Evolutionary conservation across 1,139 yeast species (phyloP).

Genomic region (Hyphopichia wangnamkhiaoensis): DNA sequence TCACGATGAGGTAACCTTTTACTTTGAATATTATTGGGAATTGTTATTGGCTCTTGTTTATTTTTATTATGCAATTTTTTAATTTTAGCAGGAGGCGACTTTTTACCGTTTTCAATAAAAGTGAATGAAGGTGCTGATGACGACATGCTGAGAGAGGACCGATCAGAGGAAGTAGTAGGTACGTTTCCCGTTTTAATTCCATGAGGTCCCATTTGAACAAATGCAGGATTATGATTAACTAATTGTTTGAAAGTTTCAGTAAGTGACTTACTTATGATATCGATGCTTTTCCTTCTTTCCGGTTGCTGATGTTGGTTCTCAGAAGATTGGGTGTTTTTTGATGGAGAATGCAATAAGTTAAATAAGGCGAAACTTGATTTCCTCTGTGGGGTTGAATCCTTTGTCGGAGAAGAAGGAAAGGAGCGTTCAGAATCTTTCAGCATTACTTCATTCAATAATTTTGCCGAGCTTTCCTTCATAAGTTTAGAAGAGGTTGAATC

Average conservation of each 20-base stretch:
- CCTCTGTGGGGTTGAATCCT: background rate
- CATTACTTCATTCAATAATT: slow-evolving; percentile 22
- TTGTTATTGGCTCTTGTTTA: slow-evolving; percentile 11
- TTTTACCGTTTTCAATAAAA: slow-evolving; percentile 1
- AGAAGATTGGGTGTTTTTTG: background rate
- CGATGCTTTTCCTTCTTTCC: slow-evolving; percentile 9
- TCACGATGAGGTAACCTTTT: slow-evolving; percentile 6
- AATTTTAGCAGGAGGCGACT: slow-evolving; percentile 20
- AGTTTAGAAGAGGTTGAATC: slow-evolving; percentile 4
- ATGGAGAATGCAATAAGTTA: slow-evolving; percentile 12
- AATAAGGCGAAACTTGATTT: slow-evolving; percentile 9
- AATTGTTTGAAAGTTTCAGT: slow-evolving; percentile 20
- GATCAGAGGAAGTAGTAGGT: slow-evolving; percentile 4
- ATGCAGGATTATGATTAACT: slow-evolving; percentile 9
- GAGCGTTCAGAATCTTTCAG: slow-evolving; percentile 6
- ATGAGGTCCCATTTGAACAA: background rate
- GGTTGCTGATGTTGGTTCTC: slow-evolving; percentile 9
- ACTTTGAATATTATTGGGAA: slow-evolving; percentile 10
- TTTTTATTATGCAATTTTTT: slow-evolving; percentile 15
- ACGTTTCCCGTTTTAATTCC: background rate
- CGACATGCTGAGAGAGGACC: too few relatives aligned
- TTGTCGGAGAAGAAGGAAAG: slow-evolving; percentile 6
- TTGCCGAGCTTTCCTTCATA: slow-evolving; percentile 11
- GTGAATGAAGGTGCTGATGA: slow-evolving; percentile 4
- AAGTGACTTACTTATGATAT: slow-evolving; percentile 16